A percentile compares a stretch with the other conserved stretches of the same genome.
These are phyloP conservation scores for Penicillium brevicompactum DNA, from an alignment of 2,329 filamentous ascomycete species.

Conservation along the genomic window DNA sequence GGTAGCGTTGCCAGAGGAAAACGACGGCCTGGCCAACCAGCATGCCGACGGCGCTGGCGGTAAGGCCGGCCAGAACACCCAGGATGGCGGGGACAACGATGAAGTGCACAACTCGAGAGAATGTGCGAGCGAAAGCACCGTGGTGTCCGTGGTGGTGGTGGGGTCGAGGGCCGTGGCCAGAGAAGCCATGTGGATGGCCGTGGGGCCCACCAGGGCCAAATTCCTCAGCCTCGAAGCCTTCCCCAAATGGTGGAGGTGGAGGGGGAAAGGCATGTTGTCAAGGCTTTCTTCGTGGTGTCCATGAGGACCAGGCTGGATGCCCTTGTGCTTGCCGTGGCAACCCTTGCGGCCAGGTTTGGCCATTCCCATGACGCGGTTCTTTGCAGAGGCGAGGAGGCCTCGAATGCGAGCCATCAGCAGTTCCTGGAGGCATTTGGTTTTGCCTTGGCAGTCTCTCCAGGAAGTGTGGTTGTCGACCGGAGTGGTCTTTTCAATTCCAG, in stretches of 20 bases:
- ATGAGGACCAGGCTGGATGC: conserved; percentile 9
- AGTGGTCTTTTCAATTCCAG: conserved; percentile 40
- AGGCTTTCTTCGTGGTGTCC: conserved; percentile 6
- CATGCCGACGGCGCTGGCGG: conserved; percentile 50
- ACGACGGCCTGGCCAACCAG: conserved; percentile 50
- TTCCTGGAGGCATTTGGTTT: conserved; percentile 40
- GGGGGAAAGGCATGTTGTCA: conserved; percentile 7
- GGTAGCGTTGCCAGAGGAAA: conserved; percentile 48
- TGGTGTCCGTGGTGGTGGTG: conserved; percentile 35
- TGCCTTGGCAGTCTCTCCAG: conserved; percentile 47
- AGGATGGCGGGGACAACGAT: conserved; percentile 50
- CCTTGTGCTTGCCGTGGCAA: conserved; percentile 33
- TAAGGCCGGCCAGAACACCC: conserved; percentile 48
- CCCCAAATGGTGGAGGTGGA: conserved; percentile 10
- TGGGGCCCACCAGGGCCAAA: conserved; percentile 14
- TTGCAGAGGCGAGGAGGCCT: conserved; percentile 40
- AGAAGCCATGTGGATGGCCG: conserved; percentile 1
- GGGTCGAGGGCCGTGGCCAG: conserved; percentile 18
- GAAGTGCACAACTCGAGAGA: conserved; percentile 45
- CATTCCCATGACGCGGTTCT: conserved; percentile 37
- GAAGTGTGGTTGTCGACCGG: conserved; percentile 38
- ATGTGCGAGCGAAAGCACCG: conserved; percentile 41
- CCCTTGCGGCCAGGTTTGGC: conserved; percentile 31
- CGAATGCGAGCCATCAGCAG: conserved; percentile 44
- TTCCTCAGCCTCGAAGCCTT: conserved; percentile 4